Evolutionary conservation across 2,329 filamentous ascomycete species (phyloP).

Genomic region (Stachybotrys echinatus): DNA sequence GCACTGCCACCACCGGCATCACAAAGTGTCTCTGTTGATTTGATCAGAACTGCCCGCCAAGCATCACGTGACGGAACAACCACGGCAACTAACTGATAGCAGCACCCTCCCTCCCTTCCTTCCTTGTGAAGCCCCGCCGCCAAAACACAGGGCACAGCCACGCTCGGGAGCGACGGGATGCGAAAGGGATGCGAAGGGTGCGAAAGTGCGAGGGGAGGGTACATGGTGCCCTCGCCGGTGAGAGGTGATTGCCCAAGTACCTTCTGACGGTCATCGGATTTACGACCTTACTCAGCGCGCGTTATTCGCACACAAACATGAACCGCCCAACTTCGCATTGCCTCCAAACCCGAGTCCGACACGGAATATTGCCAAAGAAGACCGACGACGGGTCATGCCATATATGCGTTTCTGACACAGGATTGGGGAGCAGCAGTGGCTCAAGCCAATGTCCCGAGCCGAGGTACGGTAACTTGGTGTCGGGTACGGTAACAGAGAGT

Average conservation of each 20-base stretch:
- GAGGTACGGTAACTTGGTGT: background rate
- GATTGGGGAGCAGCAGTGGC: background rate
- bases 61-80: background rate
- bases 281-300: too few species aligned
- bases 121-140: background rate
- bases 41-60: background rate
- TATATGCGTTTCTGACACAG: too few species aligned
- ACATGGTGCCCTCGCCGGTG: background rate
- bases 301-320: too few species aligned
- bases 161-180: background rate
- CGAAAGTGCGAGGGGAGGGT: too few species aligned
- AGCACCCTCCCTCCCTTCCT: background rate
- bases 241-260: background rate
- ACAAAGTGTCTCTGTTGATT: background rate
- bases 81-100: background rate
- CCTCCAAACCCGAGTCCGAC: background rate
- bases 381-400: too few species aligned
- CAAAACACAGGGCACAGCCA: background rate
- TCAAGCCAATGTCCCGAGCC: background rate
- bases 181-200: too few species aligned
- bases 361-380: too few species aligned
- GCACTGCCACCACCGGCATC: background rate
- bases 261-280: background rate
- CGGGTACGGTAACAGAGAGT: background rate
- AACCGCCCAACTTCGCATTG: background rate